Evolutionary conservation across 2,329 filamentous ascomycete genomes (phyloP), one percentile per base, ranked within the genome.

Genomic region (Neonectria punicea): DNA sequence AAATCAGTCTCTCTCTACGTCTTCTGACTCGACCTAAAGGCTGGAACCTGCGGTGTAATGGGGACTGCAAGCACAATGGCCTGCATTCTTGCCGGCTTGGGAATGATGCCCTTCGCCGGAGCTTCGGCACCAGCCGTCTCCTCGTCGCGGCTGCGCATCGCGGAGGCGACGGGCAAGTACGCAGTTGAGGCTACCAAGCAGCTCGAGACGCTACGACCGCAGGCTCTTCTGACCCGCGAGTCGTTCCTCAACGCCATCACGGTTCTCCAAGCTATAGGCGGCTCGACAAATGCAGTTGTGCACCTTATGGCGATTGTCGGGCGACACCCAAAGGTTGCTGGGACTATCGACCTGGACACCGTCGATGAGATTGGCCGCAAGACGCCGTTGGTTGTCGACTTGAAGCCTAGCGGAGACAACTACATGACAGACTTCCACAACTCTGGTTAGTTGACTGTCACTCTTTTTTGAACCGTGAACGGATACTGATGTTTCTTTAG

Each of bases 21-120:
- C 13, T 47, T 41, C 9, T 20, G 0, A 50, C n/a, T 36, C 25
- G 47, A 18, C 4, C 3, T 3, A 44, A 55, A 85, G 83, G 88
- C 89, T 2, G 93, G 93, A 32, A 94, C 93, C 1, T 97, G 93
- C 69, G 93, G 93, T 51, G 93, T 94, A 18, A 97, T 97, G 93
- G 96, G 93, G 68, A 97, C 93, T 0, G 93, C 93, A 7, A 95
- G 93, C 74, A 97, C 93, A 2, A 95, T 97, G 92, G 92, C 93
- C 1, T 94, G 92, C 6, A 87, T 93, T 16, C 91, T 94, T 22
- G 93, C 93, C 66, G 93, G 89, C 0, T 89, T 97, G 72, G 93
- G 93, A n/a, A 84, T 97, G 70, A 91, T 92, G 63, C 85, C 94
- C 0, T 90, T 94, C 8, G 89, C 89, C 6, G 93, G 92, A 0